These are phyloP conservation scores for Colletotrichum gigasporum DNA, from an alignment of 2,329 filamentous ascomycete genomes.

Conservation along the genomic window DNA sequence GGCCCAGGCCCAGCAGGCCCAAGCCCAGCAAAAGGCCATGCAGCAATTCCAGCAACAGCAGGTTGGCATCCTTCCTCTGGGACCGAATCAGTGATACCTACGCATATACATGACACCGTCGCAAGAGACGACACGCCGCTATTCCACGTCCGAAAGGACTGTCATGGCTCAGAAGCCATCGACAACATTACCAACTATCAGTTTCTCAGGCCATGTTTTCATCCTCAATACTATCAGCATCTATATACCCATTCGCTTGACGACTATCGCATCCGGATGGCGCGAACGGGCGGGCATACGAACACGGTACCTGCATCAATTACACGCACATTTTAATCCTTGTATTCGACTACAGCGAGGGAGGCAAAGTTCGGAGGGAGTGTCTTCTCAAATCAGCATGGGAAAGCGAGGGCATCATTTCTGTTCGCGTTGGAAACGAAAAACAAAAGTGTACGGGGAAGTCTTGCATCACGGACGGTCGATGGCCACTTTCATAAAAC, in stretches of 20 bases:
- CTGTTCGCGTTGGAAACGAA: slow-evolving; percentile 17
- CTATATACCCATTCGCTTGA: slow-evolving; percentile 25
- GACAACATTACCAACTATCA: slow-evolving; percentile 16
- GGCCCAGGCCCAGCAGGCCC: background rate
- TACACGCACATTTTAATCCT: background rate
- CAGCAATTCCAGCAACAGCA: slow-evolving; percentile 22
- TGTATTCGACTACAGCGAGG: background rate
- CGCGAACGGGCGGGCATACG: slow-evolving; percentile 4
- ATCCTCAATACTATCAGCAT: background rate
- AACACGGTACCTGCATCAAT: slow-evolving; percentile 7
- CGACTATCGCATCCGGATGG: slow-evolving; percentile 19
- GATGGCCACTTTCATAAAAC: background rate
- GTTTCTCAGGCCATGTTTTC: slow-evolving; percentile 1
- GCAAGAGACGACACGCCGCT: background rate
- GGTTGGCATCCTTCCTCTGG: slow-evolving; percentile 11
- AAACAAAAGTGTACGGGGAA: background rate
- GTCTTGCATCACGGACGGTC: slow-evolving; percentile 3
- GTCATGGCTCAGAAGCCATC: background rate
- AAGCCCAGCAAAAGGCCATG: slow-evolving; percentile 4
- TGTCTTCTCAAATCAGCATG: slow-evolving; percentile 9
- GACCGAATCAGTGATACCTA: background rate
- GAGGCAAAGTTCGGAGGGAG: background rate
- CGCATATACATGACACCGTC: background rate
- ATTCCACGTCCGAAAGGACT: background rate
- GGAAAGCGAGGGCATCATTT: slow-evolving; percentile 25